Conservation (phyloP, 768 basidiomycete species). For the Podaxis sp. region DNA sequence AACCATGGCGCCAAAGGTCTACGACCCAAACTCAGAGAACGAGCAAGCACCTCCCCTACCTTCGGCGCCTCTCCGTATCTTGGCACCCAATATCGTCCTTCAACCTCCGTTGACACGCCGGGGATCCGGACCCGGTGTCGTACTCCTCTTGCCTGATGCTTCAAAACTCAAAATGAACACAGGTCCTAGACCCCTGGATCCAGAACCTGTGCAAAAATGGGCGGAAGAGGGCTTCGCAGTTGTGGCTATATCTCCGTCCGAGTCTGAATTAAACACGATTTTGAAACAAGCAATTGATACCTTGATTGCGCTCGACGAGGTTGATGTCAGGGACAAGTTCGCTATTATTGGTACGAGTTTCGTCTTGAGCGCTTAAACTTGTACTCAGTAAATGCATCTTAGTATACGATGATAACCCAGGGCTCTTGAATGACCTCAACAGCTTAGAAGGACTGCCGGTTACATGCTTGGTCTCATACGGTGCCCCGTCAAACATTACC, state of each 20-base stretch:
- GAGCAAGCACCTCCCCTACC: conserved; percentile 43
- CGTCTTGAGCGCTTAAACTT: background rate
- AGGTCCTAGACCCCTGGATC: conserved; percentile 37
- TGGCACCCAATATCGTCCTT: conserved; percentile 32
- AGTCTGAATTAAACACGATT: conserved; percentile 20
- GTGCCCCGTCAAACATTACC: conserved; percentile 22
- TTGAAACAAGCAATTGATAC: conserved; percentile 33
- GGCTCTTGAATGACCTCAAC: conserved; percentile 26
- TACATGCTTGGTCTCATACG: conserved; percentile 37
- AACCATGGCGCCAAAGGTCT: conserved; percentile 19
- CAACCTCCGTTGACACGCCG: conserved; percentile 49
- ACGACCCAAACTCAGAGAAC: conserved; percentile 36
- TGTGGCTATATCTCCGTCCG: conserved; percentile 30
- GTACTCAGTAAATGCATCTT: background rate
- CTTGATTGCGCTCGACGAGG: conserved; percentile 32
- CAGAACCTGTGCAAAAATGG: conserved; percentile 50
- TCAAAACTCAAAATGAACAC: conserved; percentile 23
- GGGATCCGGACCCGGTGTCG: conserved; percentile 46
- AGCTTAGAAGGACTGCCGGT: conserved; percentile 28
- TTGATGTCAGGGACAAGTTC: conserved; percentile 43
- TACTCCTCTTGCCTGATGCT: conserved; percentile 38
- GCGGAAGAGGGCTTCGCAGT: conserved; percentile 55
- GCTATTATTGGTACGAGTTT: conserved; percentile 39
- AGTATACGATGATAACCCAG: conserved; percentile 32
- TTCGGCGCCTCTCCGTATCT: conserved; percentile 31